A percentile compares a stretch with the other conserved stretches of the same genome.
These are phyloP conservation scores for Millerago galiae DNA, from an alignment of 805 yeast genomes.

Conservation along the genomic window DNA sequence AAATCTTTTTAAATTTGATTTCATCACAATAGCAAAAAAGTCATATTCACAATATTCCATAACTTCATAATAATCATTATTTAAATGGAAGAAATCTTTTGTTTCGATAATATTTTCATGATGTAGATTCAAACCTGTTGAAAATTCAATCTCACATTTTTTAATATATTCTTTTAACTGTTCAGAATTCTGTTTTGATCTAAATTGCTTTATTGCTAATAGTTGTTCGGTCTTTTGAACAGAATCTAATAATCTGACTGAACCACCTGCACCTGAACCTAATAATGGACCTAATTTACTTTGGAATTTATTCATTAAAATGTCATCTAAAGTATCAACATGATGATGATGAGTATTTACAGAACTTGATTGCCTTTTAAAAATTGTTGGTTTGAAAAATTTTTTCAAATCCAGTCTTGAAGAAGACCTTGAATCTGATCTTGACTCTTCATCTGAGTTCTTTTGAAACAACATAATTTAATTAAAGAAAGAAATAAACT, in stretches of 20 bases:
- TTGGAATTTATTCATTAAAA: constrained; percentile 57
- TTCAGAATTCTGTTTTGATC: constrained; percentile 66
- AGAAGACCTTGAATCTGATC: not conserved
- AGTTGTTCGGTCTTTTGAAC: constrained; percentile 56
- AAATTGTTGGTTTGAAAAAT: constrained; percentile 15
- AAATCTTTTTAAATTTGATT: constrained; percentile 72
- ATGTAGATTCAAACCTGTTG: constrained; percentile 76
- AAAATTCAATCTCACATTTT: constrained; percentile 83
- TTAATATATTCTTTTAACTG: constrained; percentile 72
- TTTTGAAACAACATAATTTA: not conserved
- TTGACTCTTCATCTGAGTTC: not conserved
- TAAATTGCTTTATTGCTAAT: constrained; percentile 80
- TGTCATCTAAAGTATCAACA: constrained; percentile 40
- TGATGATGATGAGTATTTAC: not conserved
- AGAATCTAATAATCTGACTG: constrained; percentile 66
- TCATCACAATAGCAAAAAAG: constrained; percentile 83
- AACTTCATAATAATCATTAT: constrained; percentile 64
- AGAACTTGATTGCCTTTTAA: constrained; percentile 12
- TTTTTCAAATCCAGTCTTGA: constrained; percentile 18
- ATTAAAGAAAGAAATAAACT: not conserved
- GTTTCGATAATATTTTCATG: constrained; percentile 80
- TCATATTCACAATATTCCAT: constrained; percentile 86
- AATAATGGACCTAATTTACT: constrained; percentile 58
- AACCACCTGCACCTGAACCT: constrained; percentile 87
- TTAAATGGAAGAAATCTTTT: constrained; percentile 45